Evolutionary conservation across 2,329 filamentous ascomycete genomes (phyloP), one percentile per base, ranked within the genome.

Genomic region (Trichoderma lentiforme): DNA sequence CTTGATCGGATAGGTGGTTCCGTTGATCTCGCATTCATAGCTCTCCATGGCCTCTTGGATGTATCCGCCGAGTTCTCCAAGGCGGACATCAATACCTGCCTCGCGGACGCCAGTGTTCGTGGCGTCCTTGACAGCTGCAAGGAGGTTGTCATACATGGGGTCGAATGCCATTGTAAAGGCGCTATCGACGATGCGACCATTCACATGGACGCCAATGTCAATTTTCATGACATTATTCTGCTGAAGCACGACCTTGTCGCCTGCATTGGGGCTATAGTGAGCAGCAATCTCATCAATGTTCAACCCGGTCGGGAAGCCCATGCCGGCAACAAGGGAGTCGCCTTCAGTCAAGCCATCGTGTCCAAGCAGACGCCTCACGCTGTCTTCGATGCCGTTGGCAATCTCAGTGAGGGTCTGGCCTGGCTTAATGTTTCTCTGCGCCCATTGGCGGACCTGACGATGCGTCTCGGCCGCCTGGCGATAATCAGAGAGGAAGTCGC

Each of bases 31-130:
- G 71, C 91, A 86, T 79, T 93, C 91, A 79, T 93, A 93, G 77
- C 90, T 92, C 80, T 93, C 91, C 91, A 93, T 93, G 39, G 89
- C 86, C 80, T 93, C 91, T 80, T 93, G 92, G 73, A 93, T 92
- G 6, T 86, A 86, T 3, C 88, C 90, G 68, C 91, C 91, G 73
- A 93, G 89, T 74, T 93, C 91, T 72, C 89, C 88, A 80, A 95
- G 89, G 70, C 92, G 88, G 53, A 93, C 92, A 79, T 95, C 92
- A 76, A 94, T 94, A 75, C 92, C 92, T 26, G 92, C 92, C 82
- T 93, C 91, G 84, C 88, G 89, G 78, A 97, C 87, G 77, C 93
- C 93, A 78, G 93, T 95, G 80, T 93, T 91, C 34, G 91, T 93
- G 8, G 91, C 90, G 66, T 88, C 90, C 79, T 88, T 89, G 66